A percentile compares a stretch with the other conserved stretches of the same genome.
Evolutionary conservation across 2,329 filamentous ascomycete species (phyloP).

Genomic region (Diaporthe sp.): DNA sequence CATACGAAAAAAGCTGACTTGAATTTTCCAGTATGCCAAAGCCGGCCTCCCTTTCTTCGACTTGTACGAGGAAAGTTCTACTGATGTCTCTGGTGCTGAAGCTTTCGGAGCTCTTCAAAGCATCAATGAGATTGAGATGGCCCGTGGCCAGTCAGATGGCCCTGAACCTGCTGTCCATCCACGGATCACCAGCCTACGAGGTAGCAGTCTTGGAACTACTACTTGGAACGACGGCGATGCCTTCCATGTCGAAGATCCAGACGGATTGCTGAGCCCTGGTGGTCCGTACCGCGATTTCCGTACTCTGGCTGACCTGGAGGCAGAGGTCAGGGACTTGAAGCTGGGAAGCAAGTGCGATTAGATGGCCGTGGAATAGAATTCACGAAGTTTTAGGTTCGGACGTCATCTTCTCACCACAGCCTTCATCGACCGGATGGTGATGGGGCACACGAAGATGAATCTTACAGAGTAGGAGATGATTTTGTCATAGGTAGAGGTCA

Average conservation of each 20-base stretch:
- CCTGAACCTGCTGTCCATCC: neutral
- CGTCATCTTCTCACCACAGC: neutral
- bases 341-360: neutral
- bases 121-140: slow-evolving; percentile 43
- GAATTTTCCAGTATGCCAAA: slow-evolving; percentile 47
- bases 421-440: neutral
- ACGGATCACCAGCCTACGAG: neutral
- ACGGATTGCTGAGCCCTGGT: slow-evolving; percentile 16
- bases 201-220: neutral
- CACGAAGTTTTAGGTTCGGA: neutral
- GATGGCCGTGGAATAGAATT: neutral
- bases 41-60: slow-evolving; percentile 55
- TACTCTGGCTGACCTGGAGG: slow-evolving; percentile 9
- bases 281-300: slow-evolving; percentile 6
- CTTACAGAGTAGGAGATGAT: neutral
- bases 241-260: slow-evolving; percentile 4
- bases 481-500: neutral
- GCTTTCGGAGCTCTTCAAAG: slow-evolving; percentile 42
- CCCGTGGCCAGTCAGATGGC: slow-evolving; percentile 33
- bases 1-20: neutral
- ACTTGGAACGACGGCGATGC: neutral
- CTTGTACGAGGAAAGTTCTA: slow-evolving; percentile 45
- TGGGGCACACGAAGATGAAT: neutral
- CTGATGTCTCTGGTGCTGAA: slow-evolving; percentile 38
- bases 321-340: neutral